These are phyloP conservation scores for Adansonia digitata DNA, from an alignment of 345 rosid species.

Conservation along the genomic window DNA sequence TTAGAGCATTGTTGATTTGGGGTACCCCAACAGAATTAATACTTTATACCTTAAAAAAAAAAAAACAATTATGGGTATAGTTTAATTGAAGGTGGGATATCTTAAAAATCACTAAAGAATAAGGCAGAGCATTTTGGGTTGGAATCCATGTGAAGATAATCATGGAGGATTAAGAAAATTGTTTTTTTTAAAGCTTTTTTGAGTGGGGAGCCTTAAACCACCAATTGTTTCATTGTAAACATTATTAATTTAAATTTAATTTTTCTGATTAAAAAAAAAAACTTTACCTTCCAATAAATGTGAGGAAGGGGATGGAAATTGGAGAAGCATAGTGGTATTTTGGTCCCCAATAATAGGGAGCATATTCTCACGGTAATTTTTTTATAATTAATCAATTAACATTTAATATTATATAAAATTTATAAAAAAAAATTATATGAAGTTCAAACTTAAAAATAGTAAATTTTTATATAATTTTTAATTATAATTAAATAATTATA, in stretches of 20 bases:
- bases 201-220: constrained; percentile 19
- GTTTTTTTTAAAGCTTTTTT: background rate
- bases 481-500: too few species aligned
- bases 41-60: too few species aligned
- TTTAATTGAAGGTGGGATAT: constrained; percentile 15
- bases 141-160: constrained; percentile 53
- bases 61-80: background rate
- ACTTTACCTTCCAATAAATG: background rate
- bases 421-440: too few species aligned
- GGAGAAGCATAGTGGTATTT: background rate
- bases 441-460: too few species aligned
- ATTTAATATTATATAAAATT: too few species aligned
- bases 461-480: too few species aligned
- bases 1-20: background rate
- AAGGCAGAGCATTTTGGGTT: constrained; percentile 19
- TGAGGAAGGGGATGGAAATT: background rate
- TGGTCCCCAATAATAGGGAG: background rate
- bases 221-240: constrained; percentile 15
- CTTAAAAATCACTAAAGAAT: constrained; percentile 6
- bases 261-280: too few species aligned
- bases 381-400: too few species aligned
- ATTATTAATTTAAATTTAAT: background rate
- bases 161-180: constrained; percentile 11
- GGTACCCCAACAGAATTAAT: too few species aligned
- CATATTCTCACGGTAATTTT: too few species aligned